phyloP scores from a whole-genome alignment of 1,139 yeast genomes.

The Geotrichum cucujoidarum region DNA sequence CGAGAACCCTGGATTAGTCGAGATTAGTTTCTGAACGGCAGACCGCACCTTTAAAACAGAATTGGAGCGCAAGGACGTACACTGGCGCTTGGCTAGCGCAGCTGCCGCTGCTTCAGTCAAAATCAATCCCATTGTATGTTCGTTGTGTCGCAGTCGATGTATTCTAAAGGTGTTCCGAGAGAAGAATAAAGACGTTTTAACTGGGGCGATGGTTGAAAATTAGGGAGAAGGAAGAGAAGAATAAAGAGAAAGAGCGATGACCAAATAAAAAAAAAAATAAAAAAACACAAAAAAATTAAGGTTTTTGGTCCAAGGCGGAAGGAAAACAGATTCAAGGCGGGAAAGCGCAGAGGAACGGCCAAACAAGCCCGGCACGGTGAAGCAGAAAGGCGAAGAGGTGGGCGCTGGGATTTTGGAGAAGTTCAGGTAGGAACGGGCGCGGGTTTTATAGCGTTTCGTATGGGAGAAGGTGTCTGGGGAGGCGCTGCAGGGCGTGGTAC shows the following conservation, averaged over 20 bases:
- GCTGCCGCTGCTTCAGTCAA: neutral
- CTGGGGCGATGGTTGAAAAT: neutral
- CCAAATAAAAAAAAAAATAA: neutral
- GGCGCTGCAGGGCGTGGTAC: too few species aligned
- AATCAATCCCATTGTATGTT: neutral
- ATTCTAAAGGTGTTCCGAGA: too few species aligned
- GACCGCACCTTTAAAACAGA: neutral
- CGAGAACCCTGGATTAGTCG: neutral
- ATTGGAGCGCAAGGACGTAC: constrained; percentile 5
- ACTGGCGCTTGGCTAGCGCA: constrained; percentile 12
- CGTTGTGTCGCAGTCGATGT: too few species aligned
- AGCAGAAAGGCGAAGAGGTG: neutral
- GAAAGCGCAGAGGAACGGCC: too few species aligned
- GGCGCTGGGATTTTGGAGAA: too few species aligned
- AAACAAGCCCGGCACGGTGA: neutral
- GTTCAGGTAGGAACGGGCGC: too few species aligned
- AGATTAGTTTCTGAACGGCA: neutral
- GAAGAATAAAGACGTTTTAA: neutral
- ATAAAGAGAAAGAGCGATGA: neutral
- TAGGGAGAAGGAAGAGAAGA: neutral
- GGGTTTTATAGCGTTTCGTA: too few species aligned
- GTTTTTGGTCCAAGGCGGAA: neutral
- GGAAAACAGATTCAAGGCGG: neutral
- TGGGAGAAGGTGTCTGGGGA: too few species aligned
- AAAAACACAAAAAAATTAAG: neutral